Base-by-base conservation (phyloP, 225 moss, liverwort and hornwort genomes). In the Asterella californica region DNA sequence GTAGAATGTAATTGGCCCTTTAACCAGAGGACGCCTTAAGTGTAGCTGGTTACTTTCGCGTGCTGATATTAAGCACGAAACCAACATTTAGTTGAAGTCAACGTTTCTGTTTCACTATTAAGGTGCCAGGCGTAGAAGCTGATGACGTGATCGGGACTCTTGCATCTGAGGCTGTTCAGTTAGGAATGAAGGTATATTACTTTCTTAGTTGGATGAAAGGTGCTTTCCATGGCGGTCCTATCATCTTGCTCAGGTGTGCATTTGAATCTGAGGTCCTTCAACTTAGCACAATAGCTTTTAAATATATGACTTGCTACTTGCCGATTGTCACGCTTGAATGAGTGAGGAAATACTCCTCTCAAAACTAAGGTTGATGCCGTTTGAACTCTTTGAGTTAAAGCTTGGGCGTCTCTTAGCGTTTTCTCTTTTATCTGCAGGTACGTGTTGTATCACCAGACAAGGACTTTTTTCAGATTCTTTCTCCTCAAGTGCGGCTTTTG, bases 61-160 rank as follows among this genome's bases (percentile, higher is more conserved):
- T 57, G 22, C 22, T 57, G 22, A 15, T 2, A 57, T n/a, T n/a
- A 21, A 22, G 2, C 22, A 57, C 57, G 57, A 24, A 2, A 57
- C 10, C 70, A 71, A 46, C 15, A 18, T 21, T 21, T 5, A 2
- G 22, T 57, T 24, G 6, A 21, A 2, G 57, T 17, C 57, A 21
- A 57, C 65, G 12, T 67, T 4, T 60, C 42, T 72, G 29, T 59
- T 77, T n/a, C n/a, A n/a, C n/a, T n/a, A n/a, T n/a, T 74, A 74
- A 88, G 87, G 83, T 88, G 70, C 87, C 87, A 68, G 87, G 87
- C 21, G 85, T 88, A 66, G 87, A 88, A 75, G 87, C 85, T 57
- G 87, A 88, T 67, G 87, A 88, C 70, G 85, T 88, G 19, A 88
- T 88, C 27, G 87, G 83, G 50, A 88, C 83, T 49, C 57, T 88